Base-by-base conservation (phyloP, 805 yeast species). In the Wickerhamomyces rabaulensis region DNA sequence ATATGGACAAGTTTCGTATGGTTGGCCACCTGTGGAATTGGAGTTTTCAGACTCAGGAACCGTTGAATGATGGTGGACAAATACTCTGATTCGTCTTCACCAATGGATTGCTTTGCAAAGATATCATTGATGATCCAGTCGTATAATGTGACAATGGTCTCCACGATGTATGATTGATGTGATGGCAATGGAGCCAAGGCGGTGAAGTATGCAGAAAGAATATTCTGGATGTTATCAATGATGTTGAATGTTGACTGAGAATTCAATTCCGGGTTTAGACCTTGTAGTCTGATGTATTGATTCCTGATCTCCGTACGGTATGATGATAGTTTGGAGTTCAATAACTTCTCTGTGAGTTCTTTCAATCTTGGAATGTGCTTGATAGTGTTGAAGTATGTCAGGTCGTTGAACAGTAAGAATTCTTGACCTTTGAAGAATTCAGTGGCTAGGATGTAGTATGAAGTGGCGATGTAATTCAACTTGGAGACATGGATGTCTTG, bases 261-360 rank as follows among this genome's bases (percentile, higher is more conserved):
- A 3, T 49, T 43, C n/a, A 58, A 41, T 7, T 46, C 29, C 13
- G 61, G 61, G 27, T 58, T 48, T 13, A 60, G 27, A 2, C 49
- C 52, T n/a, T 48, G 40, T 41, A 60, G 40, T n/a, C 44, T 22
- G 3, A 29, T 6, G 26, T 37, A 54, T 4, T 15, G 10, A 6
- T 37, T 17, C 13, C 27, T 41, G 4, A 60, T 50, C 6, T 38
- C 39, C 1, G 16, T 6, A 26, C 58, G 57, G 26, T 47, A 48
- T 4, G 21, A 6, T 16, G 41, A 40, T 15, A 56, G 49, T 16
- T 47, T 43, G 9, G 43, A 39, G 20, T 50, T 27, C 9, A 60
- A 36, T 19, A 54, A 41, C 3, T 46, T 22, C 9, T 58, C 55
- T 73, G 73, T 29, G 70, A 75, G 56, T 69, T 78, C 79, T 62